These are phyloP conservation scores for Malassezia equina DNA, from an alignment of 1,284 basidiomycete genomes.

Conservation along the genomic window DNA sequence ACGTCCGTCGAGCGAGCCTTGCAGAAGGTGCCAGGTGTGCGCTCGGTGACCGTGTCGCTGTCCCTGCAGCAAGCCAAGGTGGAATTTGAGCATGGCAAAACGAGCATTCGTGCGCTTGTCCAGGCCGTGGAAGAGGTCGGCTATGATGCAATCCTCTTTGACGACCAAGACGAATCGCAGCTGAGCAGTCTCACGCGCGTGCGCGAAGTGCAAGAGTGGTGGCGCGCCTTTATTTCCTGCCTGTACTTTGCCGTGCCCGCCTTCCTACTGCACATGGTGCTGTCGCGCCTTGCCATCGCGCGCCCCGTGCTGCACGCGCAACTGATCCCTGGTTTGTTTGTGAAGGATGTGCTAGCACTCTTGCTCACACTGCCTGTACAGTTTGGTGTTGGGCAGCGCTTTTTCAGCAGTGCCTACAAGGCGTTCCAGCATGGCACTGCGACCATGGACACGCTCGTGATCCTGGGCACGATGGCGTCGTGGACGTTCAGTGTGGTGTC, in stretches of 20 bases:
- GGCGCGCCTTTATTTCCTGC: constrained; percentile 65
- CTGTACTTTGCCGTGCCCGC: constrained; percentile 77
- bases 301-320: constrained; percentile 39
- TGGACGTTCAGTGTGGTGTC: constrained; percentile 75
- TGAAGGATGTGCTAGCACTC: constrained; percentile 73
- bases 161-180: constrained; percentile 74
- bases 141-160: constrained; percentile 74
- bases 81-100: constrained; percentile 24
- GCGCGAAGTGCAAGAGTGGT: constrained; percentile 85
- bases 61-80: constrained; percentile 32
- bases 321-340: constrained; percentile 54
- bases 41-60: constrained; percentile 29
- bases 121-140: constrained; percentile 62
- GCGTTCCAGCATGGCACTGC: constrained; percentile 76
- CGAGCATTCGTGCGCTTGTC: constrained; percentile 35
- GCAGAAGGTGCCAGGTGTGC: constrained; percentile 53
- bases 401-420: constrained; percentile 83
- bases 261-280: constrained; percentile 81
- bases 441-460: constrained; percentile 84
- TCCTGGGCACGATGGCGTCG: constrained; percentile 85
- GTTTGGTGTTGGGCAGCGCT: constrained; percentile 76
- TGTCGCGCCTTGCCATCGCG: constrained; percentile 54
- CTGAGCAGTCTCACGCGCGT: constrained; percentile 77
- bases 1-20: constrained; percentile 67
- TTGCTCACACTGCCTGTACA: constrained; percentile 83